Conservation (phyloP, 2,329 filamentous ascomycete species). For the Xenoacremonium recifei region DNA sequence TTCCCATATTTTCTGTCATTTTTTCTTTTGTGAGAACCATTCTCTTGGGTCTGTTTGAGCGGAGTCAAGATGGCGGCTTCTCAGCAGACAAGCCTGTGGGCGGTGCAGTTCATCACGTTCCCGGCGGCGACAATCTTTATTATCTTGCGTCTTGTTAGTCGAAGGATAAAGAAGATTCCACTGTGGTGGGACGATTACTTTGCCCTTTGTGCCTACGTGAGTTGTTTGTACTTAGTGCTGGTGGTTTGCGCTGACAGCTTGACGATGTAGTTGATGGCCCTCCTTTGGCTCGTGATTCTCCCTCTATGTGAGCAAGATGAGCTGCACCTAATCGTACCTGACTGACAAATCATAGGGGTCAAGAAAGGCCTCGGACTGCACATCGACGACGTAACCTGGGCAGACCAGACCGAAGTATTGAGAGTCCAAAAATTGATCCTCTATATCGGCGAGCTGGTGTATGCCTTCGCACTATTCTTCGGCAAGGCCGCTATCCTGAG, state of each 20-base stretch:
- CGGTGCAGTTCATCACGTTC: conserved; percentile 19
- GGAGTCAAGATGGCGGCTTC: conserved; percentile 10
- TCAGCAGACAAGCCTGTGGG: conserved; percentile 12
- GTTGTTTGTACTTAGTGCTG: conserved; percentile 1
- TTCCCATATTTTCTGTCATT: too few relatives aligned
- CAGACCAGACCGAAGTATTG: conserved; percentile 6
- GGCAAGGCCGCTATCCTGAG: conserved; percentile 26
- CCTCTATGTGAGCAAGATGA: conserved; percentile 13
- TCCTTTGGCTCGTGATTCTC: conserved; percentile 14
- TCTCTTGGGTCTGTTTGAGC: too few relatives aligned
- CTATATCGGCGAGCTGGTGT: conserved; percentile 24
- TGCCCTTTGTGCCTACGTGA: conserved; percentile 18
- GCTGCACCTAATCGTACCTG: not conserved
- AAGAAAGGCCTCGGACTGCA: conserved; percentile 16
- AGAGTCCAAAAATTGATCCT: conserved; percentile 11
- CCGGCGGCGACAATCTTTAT: conserved; percentile 16
- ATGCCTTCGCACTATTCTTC: conserved; percentile 25
- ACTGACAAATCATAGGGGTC: conserved; percentile 13
- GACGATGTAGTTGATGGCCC: conserved; percentile 8
- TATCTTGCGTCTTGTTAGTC: conserved; percentile 14
- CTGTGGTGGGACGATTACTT: conserved; percentile 25
- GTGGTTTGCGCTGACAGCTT: not conserved
- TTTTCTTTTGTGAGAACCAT: too few relatives aligned
- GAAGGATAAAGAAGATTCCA: conserved; percentile 9
- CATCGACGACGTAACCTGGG: conserved; percentile 10